phyloP scores from a whole-genome alignment of 495 filamentous ascomycete genomes.

The Talaromyces thailandensis region DNA sequence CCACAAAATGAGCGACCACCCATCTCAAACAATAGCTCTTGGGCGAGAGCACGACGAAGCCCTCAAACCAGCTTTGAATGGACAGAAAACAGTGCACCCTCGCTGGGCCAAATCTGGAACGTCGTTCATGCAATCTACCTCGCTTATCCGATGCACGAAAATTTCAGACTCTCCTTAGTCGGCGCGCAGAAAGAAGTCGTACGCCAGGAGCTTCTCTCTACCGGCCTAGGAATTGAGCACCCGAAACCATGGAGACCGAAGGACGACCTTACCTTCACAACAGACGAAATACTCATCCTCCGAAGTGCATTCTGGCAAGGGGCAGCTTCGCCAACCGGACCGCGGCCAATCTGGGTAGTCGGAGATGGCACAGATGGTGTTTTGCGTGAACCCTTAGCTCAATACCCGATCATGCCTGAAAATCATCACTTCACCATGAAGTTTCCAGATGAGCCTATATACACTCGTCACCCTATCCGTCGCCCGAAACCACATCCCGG shows the following conservation, averaged over 20 bases:
- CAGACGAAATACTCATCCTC: constrained; percentile 26
- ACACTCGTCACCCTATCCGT: constrained; percentile 51
- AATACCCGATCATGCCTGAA: constrained; percentile 46
- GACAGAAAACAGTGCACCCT: constrained; percentile 28
- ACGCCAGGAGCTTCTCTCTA: constrained; percentile 39
- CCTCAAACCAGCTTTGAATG: constrained; percentile 31
- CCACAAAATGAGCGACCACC: constrained; percentile 19
- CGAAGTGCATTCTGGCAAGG: constrained; percentile 60
- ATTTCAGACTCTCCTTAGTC: constrained; percentile 38
- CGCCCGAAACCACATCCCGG: constrained; percentile 52
- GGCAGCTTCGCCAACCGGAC: constrained; percentile 53
- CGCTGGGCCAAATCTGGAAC: constrained; percentile 53
- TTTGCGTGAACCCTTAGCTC: constrained; percentile 18
- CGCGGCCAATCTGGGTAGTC: constrained; percentile 50
- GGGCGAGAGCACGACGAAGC: constrained; percentile 33
- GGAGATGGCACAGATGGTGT: constrained; percentile 29
- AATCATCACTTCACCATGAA: constrained; percentile 47
- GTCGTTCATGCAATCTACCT: constrained; percentile 51
- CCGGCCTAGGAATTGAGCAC: constrained; percentile 42
- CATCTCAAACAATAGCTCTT: constrained; percentile 33
- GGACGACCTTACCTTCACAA: neutral
- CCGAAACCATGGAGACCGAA: constrained; percentile 20
- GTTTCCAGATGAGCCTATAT: constrained; percentile 34
- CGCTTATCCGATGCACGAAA: constrained; percentile 42
- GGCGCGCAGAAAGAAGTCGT: constrained; percentile 32